Base-by-base conservation (phyloP, 495 filamentous ascomycete genomes). In the Aspergillus coremiiformis region DNA sequence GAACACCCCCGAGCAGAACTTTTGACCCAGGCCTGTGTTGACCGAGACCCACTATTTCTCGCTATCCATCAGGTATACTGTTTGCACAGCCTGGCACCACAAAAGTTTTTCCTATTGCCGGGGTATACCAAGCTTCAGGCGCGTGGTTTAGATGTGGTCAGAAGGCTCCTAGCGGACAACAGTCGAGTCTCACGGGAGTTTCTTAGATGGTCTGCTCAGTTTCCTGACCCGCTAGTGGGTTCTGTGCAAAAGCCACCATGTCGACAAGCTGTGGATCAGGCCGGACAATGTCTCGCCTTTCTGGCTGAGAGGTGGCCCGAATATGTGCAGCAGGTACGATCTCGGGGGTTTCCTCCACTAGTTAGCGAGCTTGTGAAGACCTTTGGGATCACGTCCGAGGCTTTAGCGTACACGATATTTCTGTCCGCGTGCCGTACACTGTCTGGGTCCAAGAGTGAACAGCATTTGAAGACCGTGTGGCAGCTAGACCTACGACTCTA, bases 1-100 rank as follows among this genome's bases (percentile, higher is more conserved):
- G 79, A 81, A 48, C 58, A 56, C 23, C 77, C 81, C n/a, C 70
- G 86, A 42, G 60, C 82, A 22, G 55, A 66, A 35, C 70, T 87
- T 1, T 58, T 91, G 4, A 51, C 43, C 4, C 67, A 82, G n/a
- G 85, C 86, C 0, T 85, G 79, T 56, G 8, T 44, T 2, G 41
- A 64, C 0, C 63, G 73, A 9, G 87, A 91, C 55, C 48, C 69
- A 22, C 78, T 86, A 58, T 91, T 85, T 58, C 41, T 90, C 44
- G 71, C 71, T 10, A 60, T 89, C 5, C 87, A 91, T 66, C 85
- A 89, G 53, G 49, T 87, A 1, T 88, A 80, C 60, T 85, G 81
- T 60, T 57, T 78, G 12, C 78, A 74, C 70, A 67, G 66, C 26
- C 52, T 35, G 2, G 24, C 54, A 4, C 52, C 56, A 14, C 44